These are phyloP conservation scores for Carex pumila DNA, from an alignment of 176 grass and related monocot species.

Conservation along the genomic window DNA sequence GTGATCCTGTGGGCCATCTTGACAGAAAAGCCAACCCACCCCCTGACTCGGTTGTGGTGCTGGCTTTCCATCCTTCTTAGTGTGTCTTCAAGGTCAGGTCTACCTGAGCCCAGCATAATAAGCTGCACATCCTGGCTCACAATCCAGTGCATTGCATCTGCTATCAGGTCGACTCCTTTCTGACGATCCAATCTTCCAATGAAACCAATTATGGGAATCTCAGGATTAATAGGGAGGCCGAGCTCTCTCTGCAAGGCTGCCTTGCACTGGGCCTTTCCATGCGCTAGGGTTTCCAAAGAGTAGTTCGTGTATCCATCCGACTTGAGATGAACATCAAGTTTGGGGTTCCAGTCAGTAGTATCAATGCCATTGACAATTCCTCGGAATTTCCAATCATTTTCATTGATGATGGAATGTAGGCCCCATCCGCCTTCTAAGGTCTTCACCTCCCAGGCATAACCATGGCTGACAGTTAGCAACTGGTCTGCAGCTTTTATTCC, in stretches of 20 bases:
- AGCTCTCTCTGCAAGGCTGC: slow-evolving; percentile 66
- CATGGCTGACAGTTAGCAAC: slow-evolving; percentile 86
- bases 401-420: slow-evolving; percentile 69
- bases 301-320: slow-evolving; percentile 81
- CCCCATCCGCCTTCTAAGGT: slow-evolving; percentile 89
- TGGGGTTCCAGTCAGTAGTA: slow-evolving; percentile 74
- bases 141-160: slow-evolving; percentile 92
- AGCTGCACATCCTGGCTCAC: slow-evolving; percentile 74
- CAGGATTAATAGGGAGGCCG: slow-evolving; percentile 48
- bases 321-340: slow-evolving; percentile 55
- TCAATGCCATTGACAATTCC: slow-evolving; percentile 95
- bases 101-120: slow-evolving; percentile 75
- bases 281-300: slow-evolving; percentile 53
- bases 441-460: slow-evolving; percentile 92
- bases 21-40: slow-evolving; percentile 93
- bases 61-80: slow-evolving; percentile 61
- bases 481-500: slow-evolving; percentile 82
- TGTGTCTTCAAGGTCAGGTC: slow-evolving; percentile 84
- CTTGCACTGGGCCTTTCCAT: slow-evolving; percentile 78
- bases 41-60: slow-evolving; percentile 48
- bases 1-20: slow-evolving; percentile 82
- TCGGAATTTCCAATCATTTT: slow-evolving; percentile 73
- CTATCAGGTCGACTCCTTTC: slow-evolving; percentile 88
- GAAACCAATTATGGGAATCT: slow-evolving; percentile 68
- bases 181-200: slow-evolving; percentile 87